These are phyloP conservation scores for Gynandropsis gynandra DNA, from an alignment of 345 rosid genomes.

Conservation along the genomic window DNA sequence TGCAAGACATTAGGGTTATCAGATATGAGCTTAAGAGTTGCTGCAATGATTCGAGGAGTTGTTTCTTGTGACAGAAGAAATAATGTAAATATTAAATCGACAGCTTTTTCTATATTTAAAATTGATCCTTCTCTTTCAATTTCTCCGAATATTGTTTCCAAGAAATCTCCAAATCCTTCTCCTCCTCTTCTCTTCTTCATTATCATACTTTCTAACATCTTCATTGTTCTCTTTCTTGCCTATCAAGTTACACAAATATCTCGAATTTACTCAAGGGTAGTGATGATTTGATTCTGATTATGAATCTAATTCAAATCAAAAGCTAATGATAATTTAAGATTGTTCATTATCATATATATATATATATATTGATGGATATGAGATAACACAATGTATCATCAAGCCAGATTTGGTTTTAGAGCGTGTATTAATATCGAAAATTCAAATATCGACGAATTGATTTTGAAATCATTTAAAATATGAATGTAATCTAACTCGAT, in stretches of 20 bases:
- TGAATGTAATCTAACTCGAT: too few species aligned
- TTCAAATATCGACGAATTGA: too few species aligned
- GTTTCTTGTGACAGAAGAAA: conserved; percentile 18
- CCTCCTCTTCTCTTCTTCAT: conserved; percentile 12
- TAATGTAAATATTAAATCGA: conserved; percentile 5
- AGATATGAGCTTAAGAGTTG: conserved; percentile 11
- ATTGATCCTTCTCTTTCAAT: neutral
- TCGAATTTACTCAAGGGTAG: too few species aligned
- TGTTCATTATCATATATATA: too few species aligned
- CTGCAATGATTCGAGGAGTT: conserved; percentile 2
- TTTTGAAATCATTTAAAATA: too few species aligned
- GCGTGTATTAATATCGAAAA: too few species aligned
- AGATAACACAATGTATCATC: too few species aligned
- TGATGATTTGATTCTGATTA: too few species aligned
- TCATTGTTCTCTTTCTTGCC: conserved; percentile 16
- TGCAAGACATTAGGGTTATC: conserved; percentile 13
- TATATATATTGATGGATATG: too few species aligned
- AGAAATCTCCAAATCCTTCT: conserved; percentile 14
- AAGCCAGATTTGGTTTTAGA: too few species aligned
- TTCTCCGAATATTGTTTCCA: conserved; percentile 10
- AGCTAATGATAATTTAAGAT: too few species aligned
- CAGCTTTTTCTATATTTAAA: conserved; percentile 2
- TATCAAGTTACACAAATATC: neutral
- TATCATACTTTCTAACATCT: conserved; percentile 2
- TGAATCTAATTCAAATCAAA: too few species aligned